A percentile compares a stretch with the other conserved stretches of the same genome.
phyloP scores from a whole-genome alignment of 1,284 basidiomycete genomes.

The Pseudozyma tsukubaensis region DNA sequence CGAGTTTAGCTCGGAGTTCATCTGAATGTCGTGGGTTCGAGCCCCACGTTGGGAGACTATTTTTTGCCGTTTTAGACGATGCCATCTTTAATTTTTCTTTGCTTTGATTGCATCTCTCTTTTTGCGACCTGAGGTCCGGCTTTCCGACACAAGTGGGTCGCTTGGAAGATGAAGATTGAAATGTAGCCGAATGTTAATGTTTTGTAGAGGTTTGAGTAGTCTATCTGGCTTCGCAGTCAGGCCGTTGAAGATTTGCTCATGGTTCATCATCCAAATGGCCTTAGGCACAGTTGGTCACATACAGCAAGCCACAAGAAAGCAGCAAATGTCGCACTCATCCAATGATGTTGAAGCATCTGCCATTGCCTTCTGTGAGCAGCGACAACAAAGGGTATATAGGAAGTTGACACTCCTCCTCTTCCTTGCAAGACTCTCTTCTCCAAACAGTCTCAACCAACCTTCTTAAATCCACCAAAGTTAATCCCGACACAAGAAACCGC shows the following conservation, averaged over 20 bases:
- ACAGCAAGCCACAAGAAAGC: too few relatives aligned
- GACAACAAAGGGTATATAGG: constrained; percentile 1
- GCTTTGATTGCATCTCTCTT: not conserved
- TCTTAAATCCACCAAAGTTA: constrained; percentile 61
- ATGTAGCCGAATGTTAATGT: too few relatives aligned
- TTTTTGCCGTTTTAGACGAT: constrained; percentile 1
- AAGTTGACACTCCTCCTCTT: not conserved
- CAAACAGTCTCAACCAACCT: constrained; percentile 48
- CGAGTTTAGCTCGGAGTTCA: constrained; percentile 29
- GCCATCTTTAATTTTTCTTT: not conserved
- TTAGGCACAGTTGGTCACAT: too few relatives aligned
- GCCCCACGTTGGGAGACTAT: constrained; percentile 66
- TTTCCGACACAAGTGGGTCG: not conserved
- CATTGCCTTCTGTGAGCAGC: too few relatives aligned
- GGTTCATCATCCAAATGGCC: too few relatives aligned
- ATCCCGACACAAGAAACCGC: constrained; percentile 61
- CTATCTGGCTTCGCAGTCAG: too few relatives aligned
- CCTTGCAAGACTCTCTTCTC: not conserved
- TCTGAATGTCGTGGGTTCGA: constrained; percentile 68
- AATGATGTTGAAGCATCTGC: too few relatives aligned
- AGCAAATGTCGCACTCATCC: too few relatives aligned
- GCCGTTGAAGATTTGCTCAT: too few relatives aligned
- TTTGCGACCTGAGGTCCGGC: not conserved
- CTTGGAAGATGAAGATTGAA: too few relatives aligned
- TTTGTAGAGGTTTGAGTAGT: too few relatives aligned